phyloP scores from a whole-genome alignment of 1,139 yeast genomes.

The Taphrina pruni region DNA sequence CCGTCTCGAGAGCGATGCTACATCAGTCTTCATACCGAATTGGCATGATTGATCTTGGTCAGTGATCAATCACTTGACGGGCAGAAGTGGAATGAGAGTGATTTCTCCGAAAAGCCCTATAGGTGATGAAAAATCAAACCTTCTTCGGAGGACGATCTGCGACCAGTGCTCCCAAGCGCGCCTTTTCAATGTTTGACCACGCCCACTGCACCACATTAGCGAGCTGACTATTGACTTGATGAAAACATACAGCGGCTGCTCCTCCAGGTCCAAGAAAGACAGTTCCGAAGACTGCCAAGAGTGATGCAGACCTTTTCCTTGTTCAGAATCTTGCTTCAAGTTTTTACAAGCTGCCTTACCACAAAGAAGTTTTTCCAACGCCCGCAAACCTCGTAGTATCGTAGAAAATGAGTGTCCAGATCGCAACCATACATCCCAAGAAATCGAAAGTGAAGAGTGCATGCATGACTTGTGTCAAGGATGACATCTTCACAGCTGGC shows the following conservation, averaged over 20 bases:
- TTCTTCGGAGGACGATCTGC: constrained; percentile 27
- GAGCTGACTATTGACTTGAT: background rate
- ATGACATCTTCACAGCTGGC: constrained; percentile 10
- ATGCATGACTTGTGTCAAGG: constrained; percentile 14
- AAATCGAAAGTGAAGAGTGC: constrained; percentile 32
- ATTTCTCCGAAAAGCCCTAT: background rate
- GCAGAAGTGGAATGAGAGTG: background rate
- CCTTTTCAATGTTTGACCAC: constrained; percentile 37
- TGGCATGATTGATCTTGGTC: too few species aligned
- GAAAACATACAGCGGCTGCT: constrained; percentile 18
- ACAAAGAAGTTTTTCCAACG: constrained; percentile 22
- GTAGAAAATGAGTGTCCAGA: constrained; percentile 37
- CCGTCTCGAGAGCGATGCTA: too few species aligned
- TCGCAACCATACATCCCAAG: constrained; percentile 23
- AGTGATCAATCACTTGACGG: too few species aligned
- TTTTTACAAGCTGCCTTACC: background rate
- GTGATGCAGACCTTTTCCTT: constrained; percentile 3
- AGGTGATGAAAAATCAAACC: background rate
- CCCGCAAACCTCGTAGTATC: constrained; percentile 36
- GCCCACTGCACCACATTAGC: constrained; percentile 26
- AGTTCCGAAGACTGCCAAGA: constrained; percentile 32
- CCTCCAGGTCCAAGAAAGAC: constrained; percentile 40
- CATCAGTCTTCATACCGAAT: too few species aligned
- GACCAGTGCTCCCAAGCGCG: constrained; percentile 35
- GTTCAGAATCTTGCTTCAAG: background rate